Conservation (phyloP, 805 yeast species). For the Grigorovia jiainica region DNA sequence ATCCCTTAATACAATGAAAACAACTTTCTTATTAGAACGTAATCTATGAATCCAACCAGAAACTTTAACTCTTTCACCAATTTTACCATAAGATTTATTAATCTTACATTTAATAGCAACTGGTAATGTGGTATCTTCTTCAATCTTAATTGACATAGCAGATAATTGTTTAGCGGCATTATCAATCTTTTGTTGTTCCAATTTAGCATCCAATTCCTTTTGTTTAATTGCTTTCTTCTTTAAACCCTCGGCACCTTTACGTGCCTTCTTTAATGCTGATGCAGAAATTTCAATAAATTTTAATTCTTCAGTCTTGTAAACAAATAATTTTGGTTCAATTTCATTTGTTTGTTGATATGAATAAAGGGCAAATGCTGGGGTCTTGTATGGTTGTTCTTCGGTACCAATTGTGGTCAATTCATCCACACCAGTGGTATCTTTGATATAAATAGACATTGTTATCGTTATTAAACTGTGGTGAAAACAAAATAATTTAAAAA, state of each 20-base stretch:
- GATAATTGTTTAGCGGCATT: constrained; percentile 71
- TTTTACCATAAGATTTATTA: constrained; percentile 38
- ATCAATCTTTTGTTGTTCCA: constrained; percentile 49
- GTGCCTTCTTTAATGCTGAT: constrained; percentile 90
- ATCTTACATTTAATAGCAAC: constrained; percentile 61
- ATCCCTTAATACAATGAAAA: constrained; percentile 86
- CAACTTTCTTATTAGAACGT: constrained; percentile 85
- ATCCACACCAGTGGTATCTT: constrained; percentile 67
- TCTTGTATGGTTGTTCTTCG: constrained; percentile 60
- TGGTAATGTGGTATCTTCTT: constrained; percentile 67
- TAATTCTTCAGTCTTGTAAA: constrained; percentile 34
- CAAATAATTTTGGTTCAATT: constrained; percentile 38
- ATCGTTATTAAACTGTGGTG: too few relatives aligned
- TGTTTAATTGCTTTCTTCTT: constrained; percentile 56
- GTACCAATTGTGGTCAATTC: constrained; percentile 50
- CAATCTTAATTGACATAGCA: constrained; percentile 63
- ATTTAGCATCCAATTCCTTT: constrained; percentile 43
- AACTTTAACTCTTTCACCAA: constrained; percentile 65
- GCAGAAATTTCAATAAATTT: constrained; percentile 69
- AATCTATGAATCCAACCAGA: constrained; percentile 97
- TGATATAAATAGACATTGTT: constrained; percentile 45
- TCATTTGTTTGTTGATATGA: constrained; percentile 31
- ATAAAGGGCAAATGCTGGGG: constrained; percentile 71
- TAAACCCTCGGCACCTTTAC: constrained; percentile 88
- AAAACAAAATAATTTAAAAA: too few relatives aligned